These are phyloP conservation scores for Penicillium dipodomyicola DNA, from an alignment of 495 filamentous ascomycete species.

Conservation along the genomic window DNA sequence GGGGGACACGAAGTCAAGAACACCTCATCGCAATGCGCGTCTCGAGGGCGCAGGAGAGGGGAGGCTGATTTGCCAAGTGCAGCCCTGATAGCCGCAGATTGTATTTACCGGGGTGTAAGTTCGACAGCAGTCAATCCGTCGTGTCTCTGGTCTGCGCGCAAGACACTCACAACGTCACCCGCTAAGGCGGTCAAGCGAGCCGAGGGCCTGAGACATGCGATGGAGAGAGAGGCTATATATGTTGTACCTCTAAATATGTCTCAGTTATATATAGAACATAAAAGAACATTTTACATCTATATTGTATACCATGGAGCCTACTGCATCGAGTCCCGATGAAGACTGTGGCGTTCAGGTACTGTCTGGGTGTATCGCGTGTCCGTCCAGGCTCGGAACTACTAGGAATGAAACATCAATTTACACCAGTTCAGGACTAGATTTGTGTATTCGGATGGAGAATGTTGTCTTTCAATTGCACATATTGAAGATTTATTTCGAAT, in stretches of 20 bases:
- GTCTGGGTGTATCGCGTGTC: conserved; percentile 4
- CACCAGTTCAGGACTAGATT: not conserved
- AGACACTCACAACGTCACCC: conserved; percentile 40
- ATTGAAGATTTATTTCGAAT: not conserved
- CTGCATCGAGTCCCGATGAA: not conserved
- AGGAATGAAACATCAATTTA: not conserved
- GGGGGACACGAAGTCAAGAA: conserved; percentile 18
- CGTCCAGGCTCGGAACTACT: conserved; percentile 3
- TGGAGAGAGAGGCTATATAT: not conserved
- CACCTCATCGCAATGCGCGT: conserved; percentile 37
- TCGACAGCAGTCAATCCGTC: conserved; percentile 23
- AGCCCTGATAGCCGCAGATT: conserved; percentile 25
- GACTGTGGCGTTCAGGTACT: conserved; percentile 20
- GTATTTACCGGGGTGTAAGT: conserved; percentile 17
- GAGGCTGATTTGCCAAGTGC: conserved; percentile 14
- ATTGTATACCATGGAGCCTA: not conserved
- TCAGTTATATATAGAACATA: not conserved
- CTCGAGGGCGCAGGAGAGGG: conserved; percentile 8
- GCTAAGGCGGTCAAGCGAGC: conserved; percentile 34
- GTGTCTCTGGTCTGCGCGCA: conserved; percentile 31
- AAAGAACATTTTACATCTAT: not conserved
- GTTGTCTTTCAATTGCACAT: not conserved
- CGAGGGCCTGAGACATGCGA: conserved; percentile 24
- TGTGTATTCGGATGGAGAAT: not conserved
- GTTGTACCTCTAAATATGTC: not conserved